Conservation (phyloP, 768 basidiomycete genomes). For the Phanerochaete carnosa region DNA sequence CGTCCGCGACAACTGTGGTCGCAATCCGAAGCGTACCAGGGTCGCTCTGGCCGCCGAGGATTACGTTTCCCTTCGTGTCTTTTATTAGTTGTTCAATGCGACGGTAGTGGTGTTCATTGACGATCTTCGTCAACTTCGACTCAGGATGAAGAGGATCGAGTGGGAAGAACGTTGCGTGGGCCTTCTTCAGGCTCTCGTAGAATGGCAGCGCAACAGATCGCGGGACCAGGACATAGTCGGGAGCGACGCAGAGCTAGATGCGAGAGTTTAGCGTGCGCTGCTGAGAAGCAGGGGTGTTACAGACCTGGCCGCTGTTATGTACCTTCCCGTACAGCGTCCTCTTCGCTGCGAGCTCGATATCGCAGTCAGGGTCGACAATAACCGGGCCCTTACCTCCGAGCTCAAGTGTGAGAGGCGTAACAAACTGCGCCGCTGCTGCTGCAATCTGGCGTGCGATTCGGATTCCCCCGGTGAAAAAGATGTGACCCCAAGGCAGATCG, state of each 20-base stretch:
- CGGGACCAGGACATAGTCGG: constrained; percentile 43
- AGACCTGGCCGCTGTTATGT: constrained; percentile 23
- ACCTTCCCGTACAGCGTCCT: constrained; percentile 66
- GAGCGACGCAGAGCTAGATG: constrained; percentile 35
- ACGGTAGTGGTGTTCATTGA: constrained; percentile 47
- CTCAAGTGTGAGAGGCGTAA: constrained; percentile 41
- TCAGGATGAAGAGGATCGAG: constrained; percentile 38
- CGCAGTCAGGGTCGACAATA: constrained; percentile 37
- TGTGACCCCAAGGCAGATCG: constrained; percentile 36
- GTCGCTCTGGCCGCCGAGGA: constrained; percentile 45
- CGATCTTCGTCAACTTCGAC: constrained; percentile 43
- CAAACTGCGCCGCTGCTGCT: constrained; percentile 36
- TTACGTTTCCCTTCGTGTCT: constrained; percentile 51
- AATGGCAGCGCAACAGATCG: constrained; percentile 42
- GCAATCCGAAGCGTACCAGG: constrained; percentile 39
- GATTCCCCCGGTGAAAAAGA: constrained; percentile 31
- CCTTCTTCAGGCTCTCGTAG: constrained; percentile 37
- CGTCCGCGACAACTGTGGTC: constrained; percentile 55
- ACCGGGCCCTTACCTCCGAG: constrained; percentile 43
- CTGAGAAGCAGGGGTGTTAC: neutral
- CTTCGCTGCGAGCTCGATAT: constrained; percentile 53
- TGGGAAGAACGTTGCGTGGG: constrained; percentile 48
- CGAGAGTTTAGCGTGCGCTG: neutral
- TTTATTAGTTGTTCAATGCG: constrained; percentile 50
- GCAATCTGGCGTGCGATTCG: constrained; percentile 36